Base-by-base conservation (phyloP, 1,284 basidiomycete species). In the Melanopsichium pennsylvanicum region DNA sequence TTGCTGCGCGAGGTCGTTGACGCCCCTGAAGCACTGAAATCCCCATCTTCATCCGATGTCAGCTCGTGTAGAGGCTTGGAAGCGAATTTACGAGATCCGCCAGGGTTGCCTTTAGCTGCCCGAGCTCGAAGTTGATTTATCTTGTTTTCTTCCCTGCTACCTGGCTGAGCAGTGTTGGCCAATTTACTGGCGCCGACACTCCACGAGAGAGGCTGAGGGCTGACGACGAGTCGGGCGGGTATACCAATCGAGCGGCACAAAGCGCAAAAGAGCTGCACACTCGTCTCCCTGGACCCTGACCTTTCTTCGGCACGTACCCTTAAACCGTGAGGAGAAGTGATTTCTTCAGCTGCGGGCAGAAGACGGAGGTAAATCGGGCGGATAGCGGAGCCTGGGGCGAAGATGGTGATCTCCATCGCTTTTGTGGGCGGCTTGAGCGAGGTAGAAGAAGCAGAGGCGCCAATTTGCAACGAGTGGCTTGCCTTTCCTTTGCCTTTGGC, bases 141-240 rank as follows among this genome's bases (percentile, higher is more conserved):
- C 64, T 74, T 81, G 75, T 59, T 73, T 21, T 70, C 35, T 58
- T 81, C 83, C 59, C 59, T 54, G 22, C 56, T 55, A n/a, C 48
- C 55, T n/a, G 60, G 51, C 37, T 59, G 55, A 9, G 67, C 45
- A 13, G 66, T 63, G 47, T 72, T 66, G 44, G 75, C 74, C n/a
- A 78, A 59, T 55, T 78, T 78, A 41, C 61, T 70, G 0, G 76
- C 76, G 13, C 70, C 84, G 19, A 83, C 83, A 50, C 84, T 81
- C 92, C 92, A 96, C 2, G 91, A 90, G 12, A 97, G 88, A 47
- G 90, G 89, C 81, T 98, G 95, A 33, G 97, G 81, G 74, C 92
- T 95, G 58, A 90, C 88, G 13, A 97, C 90, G 33, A 98, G 84
- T 22, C 96, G 85, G 2, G 92, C 87, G 0, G 94, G 94, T 18